Conservation (phyloP, 805 yeast species). For the Ogataea zsoltii region DNA sequence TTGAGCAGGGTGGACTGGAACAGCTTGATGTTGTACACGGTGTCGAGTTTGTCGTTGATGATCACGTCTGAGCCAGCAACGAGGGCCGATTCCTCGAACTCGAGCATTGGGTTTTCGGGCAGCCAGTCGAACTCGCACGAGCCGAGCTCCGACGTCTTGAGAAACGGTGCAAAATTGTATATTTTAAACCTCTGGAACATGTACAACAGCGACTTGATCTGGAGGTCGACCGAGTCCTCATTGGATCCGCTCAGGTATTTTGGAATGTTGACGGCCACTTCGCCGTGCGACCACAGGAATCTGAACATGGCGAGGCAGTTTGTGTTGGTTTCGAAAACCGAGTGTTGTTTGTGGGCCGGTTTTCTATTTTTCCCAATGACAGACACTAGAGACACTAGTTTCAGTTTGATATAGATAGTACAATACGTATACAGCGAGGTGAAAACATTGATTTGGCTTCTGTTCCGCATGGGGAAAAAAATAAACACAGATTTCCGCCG, state of each 20-base stretch:
- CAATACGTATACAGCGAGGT: slow-evolving; percentile 27
- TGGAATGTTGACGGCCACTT: slow-evolving; percentile 48
- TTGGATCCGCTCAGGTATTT: slow-evolving; percentile 44
- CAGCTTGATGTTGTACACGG: slow-evolving; percentile 48
- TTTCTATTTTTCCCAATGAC: no score
- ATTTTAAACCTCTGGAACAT: slow-evolving; percentile 54
- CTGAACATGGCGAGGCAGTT: slow-evolving; percentile 26
- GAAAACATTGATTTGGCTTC: no score
- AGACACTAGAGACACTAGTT: no score
- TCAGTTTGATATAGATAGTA: no score
- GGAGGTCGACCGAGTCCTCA: slow-evolving; percentile 63
- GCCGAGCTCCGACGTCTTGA: slow-evolving; percentile 33
- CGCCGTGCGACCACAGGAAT: slow-evolving; percentile 38
- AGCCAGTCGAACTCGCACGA: slow-evolving; percentile 26
- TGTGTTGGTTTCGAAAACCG: no score
- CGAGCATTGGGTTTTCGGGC: slow-evolving; percentile 4
- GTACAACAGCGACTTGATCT: slow-evolving; percentile 58
- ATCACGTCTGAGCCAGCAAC: slow-evolving; percentile 16
- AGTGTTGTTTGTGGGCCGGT: no score
- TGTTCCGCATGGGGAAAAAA: neutral
- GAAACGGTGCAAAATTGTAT: slow-evolving; percentile 44
- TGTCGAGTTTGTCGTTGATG: slow-evolving; percentile 48
- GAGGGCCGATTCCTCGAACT: slow-evolving; percentile 5
- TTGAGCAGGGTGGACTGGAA: slow-evolving; percentile 44
- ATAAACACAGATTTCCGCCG: neutral